Base-by-base conservation (phyloP, 192 early-diverging fungal genomes). In the Linnemannia exigua region DNA sequence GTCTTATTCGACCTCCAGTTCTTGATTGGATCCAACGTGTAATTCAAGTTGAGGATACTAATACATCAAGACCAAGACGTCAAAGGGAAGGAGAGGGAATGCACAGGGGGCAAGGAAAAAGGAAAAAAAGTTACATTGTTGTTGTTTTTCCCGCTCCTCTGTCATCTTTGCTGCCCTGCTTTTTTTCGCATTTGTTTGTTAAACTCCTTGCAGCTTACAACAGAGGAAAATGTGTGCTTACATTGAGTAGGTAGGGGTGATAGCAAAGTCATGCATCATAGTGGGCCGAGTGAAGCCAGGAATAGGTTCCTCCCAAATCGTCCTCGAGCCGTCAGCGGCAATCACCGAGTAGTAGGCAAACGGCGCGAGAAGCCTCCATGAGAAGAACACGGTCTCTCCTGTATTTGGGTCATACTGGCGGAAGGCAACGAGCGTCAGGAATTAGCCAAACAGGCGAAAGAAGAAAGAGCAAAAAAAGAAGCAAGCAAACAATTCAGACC, bases 231-330 rank as follows among this genome's bases (percentile, higher is more conserved):
- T 35, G 25, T 46, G 25, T 47, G 41, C 72, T n/a, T 84, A 79
- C 82, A 84, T 67, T 0, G 82, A 84, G 41, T 78, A 61, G 2
- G 61, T 74, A 16, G 76, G 76, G 12, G 82, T 79, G 46, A 72
- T 70, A 20, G 82, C 77, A 67, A 85, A 72, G 54, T 85, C 82
- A 28, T 85, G 82, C 76, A 79, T 85, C 82, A 85, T 85, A 37
- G 48, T 28, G 5, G 75, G 31, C 46, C 66, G 74, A 25, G 54
- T 71, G 11, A 79, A 67, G 8, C 77, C 73, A 12, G 58, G 58
- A 46, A 85, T 85, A 17, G 82, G 76, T n/a, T 85, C 77, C 46
- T 85, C 72, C 82, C 82, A 85, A 0, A 85, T 74, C 11, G 63
- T 11, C n/a, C 67, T 50, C 47, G 67, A 75, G 0, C 77, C 77